phyloP scores from a whole-genome alignment of 73 alveolate species.

The Tetrahymena malaccensis region DNA sequence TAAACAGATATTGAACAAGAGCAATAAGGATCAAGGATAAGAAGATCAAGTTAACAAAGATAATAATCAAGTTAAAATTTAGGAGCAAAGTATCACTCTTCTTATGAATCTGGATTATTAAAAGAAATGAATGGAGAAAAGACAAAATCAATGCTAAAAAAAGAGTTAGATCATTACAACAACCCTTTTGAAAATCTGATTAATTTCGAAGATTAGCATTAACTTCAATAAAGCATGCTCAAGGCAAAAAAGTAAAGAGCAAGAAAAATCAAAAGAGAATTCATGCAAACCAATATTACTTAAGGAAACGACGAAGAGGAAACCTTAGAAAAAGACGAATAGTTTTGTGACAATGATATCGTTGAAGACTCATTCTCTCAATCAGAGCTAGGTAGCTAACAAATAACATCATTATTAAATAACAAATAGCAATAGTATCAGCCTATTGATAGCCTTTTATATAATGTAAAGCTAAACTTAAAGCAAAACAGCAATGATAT shows the following conservation, averaged over 20 bases:
- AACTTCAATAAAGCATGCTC: background rate
- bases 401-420: background rate
- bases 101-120: background rate
- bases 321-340: background rate
- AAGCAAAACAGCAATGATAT: background rate
- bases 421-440: background rate
- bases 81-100: background rate
- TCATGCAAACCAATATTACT: background rate
- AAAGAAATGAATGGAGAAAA: background rate
- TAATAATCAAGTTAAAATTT: background rate
- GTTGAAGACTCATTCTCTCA: background rate
- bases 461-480: background rate
- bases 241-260: background rate
- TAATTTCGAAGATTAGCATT: background rate
- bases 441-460: background rate
- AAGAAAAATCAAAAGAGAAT: background rate
- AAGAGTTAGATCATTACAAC: background rate
- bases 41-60: background rate
- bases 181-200: background rate
- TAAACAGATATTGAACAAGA: background rate
- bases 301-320: background rate
- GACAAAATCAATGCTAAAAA: background rate
- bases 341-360: background rate
- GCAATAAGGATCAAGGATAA: background rate
- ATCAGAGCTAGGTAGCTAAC: background rate